Conservation (phyloP, 208 protist genomes). For the Porcisia hertigi region DNA sequence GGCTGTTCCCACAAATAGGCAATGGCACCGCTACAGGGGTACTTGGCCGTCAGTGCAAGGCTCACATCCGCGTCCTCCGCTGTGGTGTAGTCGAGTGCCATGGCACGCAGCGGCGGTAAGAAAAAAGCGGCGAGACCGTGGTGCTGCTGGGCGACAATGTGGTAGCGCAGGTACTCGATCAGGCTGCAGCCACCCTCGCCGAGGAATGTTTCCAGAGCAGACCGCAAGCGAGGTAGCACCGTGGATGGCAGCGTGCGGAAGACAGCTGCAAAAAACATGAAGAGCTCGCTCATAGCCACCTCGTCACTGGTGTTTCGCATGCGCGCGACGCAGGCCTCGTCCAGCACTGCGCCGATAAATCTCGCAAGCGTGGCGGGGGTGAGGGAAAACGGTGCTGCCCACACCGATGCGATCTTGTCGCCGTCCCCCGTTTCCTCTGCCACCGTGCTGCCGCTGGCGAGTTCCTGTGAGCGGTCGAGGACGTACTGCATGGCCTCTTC, state of each 20-base stretch:
- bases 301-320: slow-evolving; percentile 14
- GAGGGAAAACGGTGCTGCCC: not conserved
- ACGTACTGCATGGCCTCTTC: slow-evolving; percentile 36
- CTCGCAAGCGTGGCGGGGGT: slow-evolving; percentile 1
- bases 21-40: slow-evolving; percentile 35
- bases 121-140: slow-evolving; percentile 65
- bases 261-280: slow-evolving; percentile 60
- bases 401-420: not conserved
- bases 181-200: slow-evolving; percentile 26
- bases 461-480: slow-evolving; percentile 5
- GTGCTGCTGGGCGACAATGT: slow-evolving; percentile 44
- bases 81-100: slow-evolving; percentile 65
- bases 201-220: slow-evolving; percentile 28
- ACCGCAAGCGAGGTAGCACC: slow-evolving; percentile 29
- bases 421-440: not conserved
- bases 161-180: slow-evolving; percentile 36
- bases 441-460: not conserved
- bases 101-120: slow-evolving; percentile 65
- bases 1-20: slow-evolving; percentile 62
- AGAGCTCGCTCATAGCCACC: slow-evolving; percentile 38
- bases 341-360: slow-evolving; percentile 17
- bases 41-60: slow-evolving; percentile 32
- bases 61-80: slow-evolving; percentile 27
- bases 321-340: slow-evolving; percentile 12
- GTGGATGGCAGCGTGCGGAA: slow-evolving; percentile 23